Evolutionary conservation across 331 rosid genomes (phyloP).

Genomic region (Erythrophleum ivorense): DNA sequence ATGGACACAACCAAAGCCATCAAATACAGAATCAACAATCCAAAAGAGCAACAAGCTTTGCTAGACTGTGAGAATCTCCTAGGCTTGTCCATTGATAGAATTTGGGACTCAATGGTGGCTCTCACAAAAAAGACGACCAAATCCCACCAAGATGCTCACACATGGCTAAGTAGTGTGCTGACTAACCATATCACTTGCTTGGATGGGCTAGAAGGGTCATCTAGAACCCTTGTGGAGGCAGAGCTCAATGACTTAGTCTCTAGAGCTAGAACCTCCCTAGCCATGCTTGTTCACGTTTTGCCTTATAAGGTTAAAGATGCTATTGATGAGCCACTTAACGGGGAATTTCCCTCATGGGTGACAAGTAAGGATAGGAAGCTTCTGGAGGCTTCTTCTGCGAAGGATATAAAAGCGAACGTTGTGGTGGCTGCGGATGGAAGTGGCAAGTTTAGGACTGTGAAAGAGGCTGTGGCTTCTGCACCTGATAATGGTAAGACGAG

Average conservation of each 20-base stretch:
- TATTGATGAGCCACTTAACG: background rate
- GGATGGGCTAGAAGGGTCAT: conserved; percentile 50
- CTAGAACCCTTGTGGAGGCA: conserved; percentile 35
- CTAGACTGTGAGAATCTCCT: conserved; percentile 53
- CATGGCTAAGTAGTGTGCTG: conserved; percentile 66
- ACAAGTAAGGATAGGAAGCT: conserved; percentile 47
- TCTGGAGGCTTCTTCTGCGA: conserved; percentile 25
- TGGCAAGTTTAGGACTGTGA: conserved; percentile 57
- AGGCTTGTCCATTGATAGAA: conserved; percentile 46
- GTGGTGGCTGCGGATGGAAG: conserved; percentile 72
- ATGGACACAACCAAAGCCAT: conserved; percentile 32
- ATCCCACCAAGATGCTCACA: conserved; percentile 49
- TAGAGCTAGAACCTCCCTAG: conserved; percentile 51
- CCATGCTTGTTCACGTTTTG: conserved; percentile 43
- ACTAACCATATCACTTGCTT: conserved; percentile 64
- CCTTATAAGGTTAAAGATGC: background rate
- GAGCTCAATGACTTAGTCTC: conserved; percentile 47
- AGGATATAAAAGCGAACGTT: conserved; percentile 47
- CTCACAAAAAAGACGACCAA: conserved; percentile 14
- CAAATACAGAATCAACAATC: conserved; percentile 40
- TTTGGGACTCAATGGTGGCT: conserved; percentile 42
- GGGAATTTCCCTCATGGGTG: conserved; percentile 58
- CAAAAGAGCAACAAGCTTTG: conserved; percentile 40
- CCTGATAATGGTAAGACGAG: conserved; percentile 52
- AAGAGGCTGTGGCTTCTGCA: conserved; percentile 56